Base-by-base conservation (phyloP, 1,139 yeast species). In the Hyphopichia burtonii region DNA sequence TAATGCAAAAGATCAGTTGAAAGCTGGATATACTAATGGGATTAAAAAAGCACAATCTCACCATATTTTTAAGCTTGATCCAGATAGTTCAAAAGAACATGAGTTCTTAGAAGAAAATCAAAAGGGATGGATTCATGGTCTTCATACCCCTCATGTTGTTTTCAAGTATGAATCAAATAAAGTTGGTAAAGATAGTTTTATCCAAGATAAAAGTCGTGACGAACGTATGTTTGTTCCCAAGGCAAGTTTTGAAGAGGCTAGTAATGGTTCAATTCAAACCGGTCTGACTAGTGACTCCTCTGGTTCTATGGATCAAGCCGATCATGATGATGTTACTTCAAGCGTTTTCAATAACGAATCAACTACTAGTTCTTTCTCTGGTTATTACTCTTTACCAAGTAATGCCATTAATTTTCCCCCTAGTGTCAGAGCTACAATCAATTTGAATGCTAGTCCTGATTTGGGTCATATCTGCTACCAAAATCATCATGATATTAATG, bases 401-500 rank as follows among this genome's bases (percentile, higher is more conserved):
- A 45, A 60, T 2, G 51, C 66, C 1, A 41, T 65, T 16, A 65
- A 63, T 43, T 43, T 56, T 2, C 66, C 67, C 4, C 43, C 49
- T 18, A 32, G 43, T 4, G 44, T 40, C 12, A 44, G 44, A 33
- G 36, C 45, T 9, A 38, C 43, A 40, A 27, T 44, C 43, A 36
- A 44, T 41, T 11, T 16, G 5, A 22, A 20, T 28, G 34, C 31
- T 11, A 18, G 16, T 32, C 7, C 41, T 19, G 61, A 54, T 31
- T 45, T 66, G 4, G 65, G 67, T 6, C 52, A 62, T 45, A 44
- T 66, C 4, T 62, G 66, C 34, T 70, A 63, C 48, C 76, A 68
- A 38, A 66, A 65, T 43, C 64, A 61, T 39, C 63, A 61, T 41
- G 65, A 66, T 38, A 48, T 59, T 10, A 66, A 63, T 14, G 74